phyloP scores from a whole-genome alignment of 805 yeast species.

The Tetrapisispora pingtungensis region DNA sequence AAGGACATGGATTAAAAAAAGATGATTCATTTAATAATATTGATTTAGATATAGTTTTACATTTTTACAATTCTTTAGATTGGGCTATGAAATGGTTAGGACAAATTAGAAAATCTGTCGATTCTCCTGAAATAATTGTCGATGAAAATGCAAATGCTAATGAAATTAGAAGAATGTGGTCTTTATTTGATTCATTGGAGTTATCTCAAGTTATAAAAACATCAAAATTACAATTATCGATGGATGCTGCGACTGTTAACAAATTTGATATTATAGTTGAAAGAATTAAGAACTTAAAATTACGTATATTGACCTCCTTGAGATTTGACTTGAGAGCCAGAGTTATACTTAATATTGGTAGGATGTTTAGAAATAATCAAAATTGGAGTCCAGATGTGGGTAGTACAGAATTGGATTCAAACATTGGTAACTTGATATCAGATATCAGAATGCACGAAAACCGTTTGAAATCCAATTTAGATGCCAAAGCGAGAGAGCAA shows the following conservation, averaged over 20 bases:
- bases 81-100: constrained; percentile 60
- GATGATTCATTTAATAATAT: constrained; percentile 47
- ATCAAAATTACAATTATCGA: constrained; percentile 12
- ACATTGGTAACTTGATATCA: constrained; percentile 20
- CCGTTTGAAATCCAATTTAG: constrained; percentile 16
- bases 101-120: constrained; percentile 35
- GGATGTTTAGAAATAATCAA: constrained; percentile 16
- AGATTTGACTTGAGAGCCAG: constrained; percentile 26
- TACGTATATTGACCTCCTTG: constrained; percentile 14
- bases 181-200: constrained; percentile 32
- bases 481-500: constrained; percentile 12
- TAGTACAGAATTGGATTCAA: constrained; percentile 23
- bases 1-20: constrained; percentile 27
- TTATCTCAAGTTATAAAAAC: constrained; percentile 9
- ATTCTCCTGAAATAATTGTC: constrained; percentile 1
- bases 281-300: constrained; percentile 13
- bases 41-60: constrained; percentile 41
- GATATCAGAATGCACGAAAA: constrained; percentile 23
- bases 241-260: constrained; percentile 11
- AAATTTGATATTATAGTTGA: constrained; percentile 14
- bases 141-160: constrained; percentile 18
- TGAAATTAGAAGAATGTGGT: constrained; percentile 30
- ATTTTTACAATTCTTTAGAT: constrained; percentile 43
- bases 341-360: constrained; percentile 21
- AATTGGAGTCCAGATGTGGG: constrained; percentile 26